Percentiles rank a stretch among this genome's conserved stretches.
These are phyloP conservation scores for Stylosanthes scabra DNA, from an alignment of 331 rosid species.

Conservation along the genomic window DNA sequence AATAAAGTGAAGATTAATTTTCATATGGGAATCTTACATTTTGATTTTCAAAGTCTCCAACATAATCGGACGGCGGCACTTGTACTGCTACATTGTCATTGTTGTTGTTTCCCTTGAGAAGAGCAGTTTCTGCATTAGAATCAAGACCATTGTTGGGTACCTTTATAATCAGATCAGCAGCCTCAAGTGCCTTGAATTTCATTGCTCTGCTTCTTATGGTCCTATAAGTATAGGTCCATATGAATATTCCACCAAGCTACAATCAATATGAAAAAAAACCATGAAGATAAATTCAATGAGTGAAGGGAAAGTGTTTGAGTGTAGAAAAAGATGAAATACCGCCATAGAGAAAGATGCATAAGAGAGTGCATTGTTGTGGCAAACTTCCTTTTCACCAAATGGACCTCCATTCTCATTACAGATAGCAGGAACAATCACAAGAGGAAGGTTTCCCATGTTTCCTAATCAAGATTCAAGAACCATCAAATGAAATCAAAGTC, in stretches of 20 bases:
- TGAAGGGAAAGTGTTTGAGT: not conserved
- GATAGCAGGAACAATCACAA: constrained; percentile 82
- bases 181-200: constrained; percentile 58
- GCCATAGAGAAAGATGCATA: constrained; percentile 96
- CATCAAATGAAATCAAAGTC: not conserved
- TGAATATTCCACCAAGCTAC: constrained; percentile 86
- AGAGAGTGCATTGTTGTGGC: constrained; percentile 65
- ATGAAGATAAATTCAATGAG: not conserved
- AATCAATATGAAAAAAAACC: constrained; percentile 27
- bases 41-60: constrained; percentile 45
- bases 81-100: constrained; percentile 33
- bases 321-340: constrained; percentile 49
- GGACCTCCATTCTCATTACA: constrained; percentile 82
- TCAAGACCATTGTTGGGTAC: constrained; percentile 50
- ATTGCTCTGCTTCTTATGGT: constrained; percentile 52
- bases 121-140: constrained; percentile 52
- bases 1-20: constrained; percentile 4
- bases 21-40: constrained; percentile 46
- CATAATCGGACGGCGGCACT: constrained; percentile 29
- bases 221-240: constrained; percentile 85
- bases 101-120: constrained; percentile 48
- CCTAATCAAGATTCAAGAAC: constrained; percentile 52
- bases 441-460: constrained; percentile 86
- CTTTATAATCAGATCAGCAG: constrained; percentile 44
- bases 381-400: constrained; percentile 60